Percentiles rank a stretch among this genome's conserved stretches.
phyloP scores from a whole-genome alignment of 169 alveolate species.

The Plasmodium billcollinsi region DNA sequence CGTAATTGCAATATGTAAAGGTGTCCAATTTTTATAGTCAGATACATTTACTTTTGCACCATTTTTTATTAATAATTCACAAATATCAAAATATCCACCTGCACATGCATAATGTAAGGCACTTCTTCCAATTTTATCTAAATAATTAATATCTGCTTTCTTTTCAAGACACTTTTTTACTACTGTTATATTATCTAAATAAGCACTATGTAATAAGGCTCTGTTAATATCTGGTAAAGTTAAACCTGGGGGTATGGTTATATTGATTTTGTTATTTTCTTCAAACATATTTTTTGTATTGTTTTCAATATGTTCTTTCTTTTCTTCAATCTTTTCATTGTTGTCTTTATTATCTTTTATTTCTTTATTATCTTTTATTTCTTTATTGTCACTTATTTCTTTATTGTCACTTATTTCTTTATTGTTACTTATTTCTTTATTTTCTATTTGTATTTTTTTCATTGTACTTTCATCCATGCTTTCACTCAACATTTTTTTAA shows the following conservation, averaged over 20 bases:
- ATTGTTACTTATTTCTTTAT: too few relatives aligned
- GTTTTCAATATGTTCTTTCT: background rate
- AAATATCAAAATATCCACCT: slow-evolving; percentile 85
- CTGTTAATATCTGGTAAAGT: slow-evolving; percentile 78
- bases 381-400: background rate
- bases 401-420: background rate
- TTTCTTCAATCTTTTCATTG: slow-evolving; percentile 14
- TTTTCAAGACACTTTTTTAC: slow-evolving; percentile 78
- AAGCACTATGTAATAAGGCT: slow-evolving; percentile 84
- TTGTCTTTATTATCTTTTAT: background rate
- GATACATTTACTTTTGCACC: slow-evolving; percentile 86
- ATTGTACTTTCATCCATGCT: slow-evolving; percentile 1
- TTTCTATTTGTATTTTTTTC: background rate
- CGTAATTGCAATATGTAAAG: slow-evolving; percentile 89
- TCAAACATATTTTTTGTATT: slow-evolving; percentile 28
- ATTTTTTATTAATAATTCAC: slow-evolving; percentile 80
- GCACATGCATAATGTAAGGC: slow-evolving; percentile 91
- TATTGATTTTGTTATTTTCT: slow-evolving; percentile 14
- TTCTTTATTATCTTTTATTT: too few relatives aligned
- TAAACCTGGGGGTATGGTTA: slow-evolving; percentile 58
- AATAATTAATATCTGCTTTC: slow-evolving; percentile 82
- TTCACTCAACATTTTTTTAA: slow-evolving; percentile 3
- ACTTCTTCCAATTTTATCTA: slow-evolving; percentile 90
- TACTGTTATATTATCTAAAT: slow-evolving; percentile 85
- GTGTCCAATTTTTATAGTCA: slow-evolving; percentile 90